Evolutionary conservation across 108 stramenopile species (phyloP), one percentile per base, ranked within the genome.

Genomic region (Skeletonema costatum): DNA sequence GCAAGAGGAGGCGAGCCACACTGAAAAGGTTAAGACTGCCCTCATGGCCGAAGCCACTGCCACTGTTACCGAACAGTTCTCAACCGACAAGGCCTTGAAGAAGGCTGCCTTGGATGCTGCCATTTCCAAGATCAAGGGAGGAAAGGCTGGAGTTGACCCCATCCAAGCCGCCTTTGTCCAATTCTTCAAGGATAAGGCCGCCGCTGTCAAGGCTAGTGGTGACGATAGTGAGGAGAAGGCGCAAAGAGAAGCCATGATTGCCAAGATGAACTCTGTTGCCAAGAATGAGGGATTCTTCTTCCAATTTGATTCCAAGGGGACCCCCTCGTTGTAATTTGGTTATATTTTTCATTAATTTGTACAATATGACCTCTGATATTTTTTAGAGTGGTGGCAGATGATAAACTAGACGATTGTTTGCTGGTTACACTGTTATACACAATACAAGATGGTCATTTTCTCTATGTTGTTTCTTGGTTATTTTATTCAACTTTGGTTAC

Each of bases 11-110:
- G 35, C 83, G 42, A 81, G 67, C 51, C 69, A 81, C 12, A 85
- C 88, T 65, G 94, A 95, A 44, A 95, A 95, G 82, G 85, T 88
- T 70, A 95, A 95, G 83, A 75, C 71, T 46, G 80, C 90, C n/a
- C 74, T 95, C 58, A 93, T 95, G 94, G 48, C 70, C 25, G 94
- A 92, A 64, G 94, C 94, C 56, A 92, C 91, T 13, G 88, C 75
- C n/a, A 73, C 86, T 42, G 94, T 95, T 59, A 89, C 85, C 19
- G 81, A 77, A 30, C 71, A 87, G 51, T 95, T 95, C 77, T 36
- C 80, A 25, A 59, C 89, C 10, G 75, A 80, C 63, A 87, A 89
- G 81, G 78, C 68, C 2, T 68, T 95, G 64, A 90, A 95, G 77
- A 91, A 91, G 85, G 88, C 89, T 61, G 88, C 91, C 19, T 63